A percentile compares a stretch with the other conserved stretches of the same genome.
phyloP scores from a whole-genome alignment of 257 asterid genomes.

The Sherardia arvensis region DNA sequence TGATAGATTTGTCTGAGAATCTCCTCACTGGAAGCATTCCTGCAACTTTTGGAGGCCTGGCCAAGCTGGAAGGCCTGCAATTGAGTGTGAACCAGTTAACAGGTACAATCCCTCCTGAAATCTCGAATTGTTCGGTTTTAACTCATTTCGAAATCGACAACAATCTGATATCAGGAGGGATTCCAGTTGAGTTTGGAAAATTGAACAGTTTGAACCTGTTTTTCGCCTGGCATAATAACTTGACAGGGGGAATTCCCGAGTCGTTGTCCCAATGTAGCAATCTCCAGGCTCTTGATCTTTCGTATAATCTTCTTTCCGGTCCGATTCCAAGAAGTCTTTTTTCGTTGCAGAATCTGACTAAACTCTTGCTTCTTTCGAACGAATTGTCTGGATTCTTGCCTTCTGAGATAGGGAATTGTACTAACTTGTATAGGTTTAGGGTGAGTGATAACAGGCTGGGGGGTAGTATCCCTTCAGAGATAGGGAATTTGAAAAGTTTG shows the following conservation, averaged over 20 bases:
- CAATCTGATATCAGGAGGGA: slow-evolving; percentile 62
- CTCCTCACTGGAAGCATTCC: slow-evolving; percentile 65
- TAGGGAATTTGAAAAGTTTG: slow-evolving; percentile 52
- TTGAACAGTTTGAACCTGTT: slow-evolving; percentile 49
- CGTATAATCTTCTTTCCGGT: slow-evolving; percentile 72
- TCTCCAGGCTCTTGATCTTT: slow-evolving; percentile 85
- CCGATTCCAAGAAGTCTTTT: slow-evolving; percentile 61
- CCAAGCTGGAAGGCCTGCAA: slow-evolving; percentile 62
- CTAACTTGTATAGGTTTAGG: slow-evolving; percentile 74
- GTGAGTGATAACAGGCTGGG: slow-evolving; percentile 56
- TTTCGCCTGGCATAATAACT: slow-evolving; percentile 88
- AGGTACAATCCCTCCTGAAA: slow-evolving; percentile 67
- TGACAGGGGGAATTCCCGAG: slow-evolving; percentile 73
- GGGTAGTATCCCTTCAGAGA: slow-evolving; percentile 82
- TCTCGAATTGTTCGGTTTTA: slow-evolving; percentile 52
- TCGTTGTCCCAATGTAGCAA: slow-evolving; percentile 51
- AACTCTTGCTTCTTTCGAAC: slow-evolving; percentile 62
- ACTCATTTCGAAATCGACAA: slow-evolving; percentile 90
- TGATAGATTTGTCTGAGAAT: slow-evolving; percentile 72
- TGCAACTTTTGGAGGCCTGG: slow-evolving; percentile 46
- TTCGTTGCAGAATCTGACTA: slow-evolving; percentile 52
- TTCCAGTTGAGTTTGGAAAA: slow-evolving; percentile 58
- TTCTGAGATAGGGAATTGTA: slow-evolving; percentile 77
- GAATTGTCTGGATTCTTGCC: slow-evolving; percentile 75
- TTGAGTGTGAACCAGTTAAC: slow-evolving; percentile 74